Evolutionary conservation across 140 eudicot genomes (phyloP), one percentile per base, ranked within the genome.

Genomic region (Bidens hawaiensis): DNA sequence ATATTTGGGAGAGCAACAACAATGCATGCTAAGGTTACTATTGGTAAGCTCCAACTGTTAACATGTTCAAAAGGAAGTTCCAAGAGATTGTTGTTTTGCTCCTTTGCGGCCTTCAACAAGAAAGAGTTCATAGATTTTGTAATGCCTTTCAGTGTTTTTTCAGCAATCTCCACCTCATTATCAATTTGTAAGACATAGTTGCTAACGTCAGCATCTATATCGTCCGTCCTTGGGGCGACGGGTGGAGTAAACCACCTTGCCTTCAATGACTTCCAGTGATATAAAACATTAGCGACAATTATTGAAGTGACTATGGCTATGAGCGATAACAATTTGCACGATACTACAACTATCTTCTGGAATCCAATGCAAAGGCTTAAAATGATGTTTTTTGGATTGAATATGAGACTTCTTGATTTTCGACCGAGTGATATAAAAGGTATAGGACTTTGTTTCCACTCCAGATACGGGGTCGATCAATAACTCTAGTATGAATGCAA

Each of bases 1-100:
- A 65, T 64, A 24, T 50, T 49, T 4, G 77, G 76, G 43, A 76
- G 73, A 0, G 65, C 10, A 46, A 70, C 16, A 4, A 57, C 63
- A 6, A 65, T 65, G 40, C 73, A 56, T 2, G 73, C 47, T 22
- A 73, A 55, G 16, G 64, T 64, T 40, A 65, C 73, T 42, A 76
- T 25, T 0, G 73, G 50, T 18, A 70, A 57, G 70, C 76, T 55
- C 79, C 79, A 75, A 14, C 41, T 41, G 15, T 54, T 68, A 63
- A 15, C 68, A 74, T 1, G 42, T 10, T 63, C 41, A 27, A 4
- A 4, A 10, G 56, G 52, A 54, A 76, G 75, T 28, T 67, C 17
- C 5, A 51, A 6, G 3, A 67, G 28, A 38, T 67, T 15, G 33
- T 34, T 11, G 22, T 53, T 51, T 27, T 73, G 60, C 47, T 57